These are phyloP conservation scores for Acanthamoeba healyi DNA, from an alignment of 208 protist species.

Conservation along the genomic window DNA sequence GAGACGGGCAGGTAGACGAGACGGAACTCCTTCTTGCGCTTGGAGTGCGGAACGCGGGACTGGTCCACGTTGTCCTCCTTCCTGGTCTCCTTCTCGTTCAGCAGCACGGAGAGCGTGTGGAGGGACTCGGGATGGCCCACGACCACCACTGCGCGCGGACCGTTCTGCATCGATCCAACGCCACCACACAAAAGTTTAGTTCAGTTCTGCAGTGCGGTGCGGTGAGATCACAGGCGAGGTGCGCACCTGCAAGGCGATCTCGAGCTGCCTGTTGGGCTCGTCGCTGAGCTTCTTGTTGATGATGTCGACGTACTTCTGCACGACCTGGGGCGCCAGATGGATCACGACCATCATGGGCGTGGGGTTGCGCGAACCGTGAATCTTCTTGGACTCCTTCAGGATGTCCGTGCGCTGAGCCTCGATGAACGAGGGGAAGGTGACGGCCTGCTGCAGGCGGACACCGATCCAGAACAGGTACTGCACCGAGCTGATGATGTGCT, in stretches of 20 bases:
- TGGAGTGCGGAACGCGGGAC: conserved; percentile 86
- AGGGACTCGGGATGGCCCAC: conserved; percentile 85
- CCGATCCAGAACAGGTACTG: conserved; percentile 87
- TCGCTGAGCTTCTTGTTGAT: conserved; percentile 84
- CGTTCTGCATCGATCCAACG: conserved; percentile 72
- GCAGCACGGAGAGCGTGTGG: conserved; percentile 81
- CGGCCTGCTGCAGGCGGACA: conserved; percentile 77
- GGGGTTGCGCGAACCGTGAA: conserved; percentile 83
- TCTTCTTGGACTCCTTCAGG: conserved; percentile 80
- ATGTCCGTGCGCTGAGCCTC: conserved; percentile 72
- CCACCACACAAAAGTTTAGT: too few species aligned
- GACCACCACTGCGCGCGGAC: conserved; percentile 83
- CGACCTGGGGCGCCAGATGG: conserved; percentile 72
- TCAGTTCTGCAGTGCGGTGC: too few species aligned
- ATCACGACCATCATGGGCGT: conserved; percentile 85
- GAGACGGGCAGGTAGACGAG: conserved; percentile 88
- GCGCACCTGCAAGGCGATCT: conserved; percentile 79
- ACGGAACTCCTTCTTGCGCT: conserved; percentile 83
- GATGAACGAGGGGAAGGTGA: conserved; percentile 77
- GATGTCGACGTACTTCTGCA: conserved; percentile 80
- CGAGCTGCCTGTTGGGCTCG: conserved; percentile 78
- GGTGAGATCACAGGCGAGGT: background rate
- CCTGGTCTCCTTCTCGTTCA: conserved; percentile 81
- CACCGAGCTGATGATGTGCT: conserved; percentile 77
- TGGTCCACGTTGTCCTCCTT: conserved; percentile 79